Evolutionary conservation across 306 rosid species (phyloP).

Genomic region (Leucaena leucocephala): DNA sequence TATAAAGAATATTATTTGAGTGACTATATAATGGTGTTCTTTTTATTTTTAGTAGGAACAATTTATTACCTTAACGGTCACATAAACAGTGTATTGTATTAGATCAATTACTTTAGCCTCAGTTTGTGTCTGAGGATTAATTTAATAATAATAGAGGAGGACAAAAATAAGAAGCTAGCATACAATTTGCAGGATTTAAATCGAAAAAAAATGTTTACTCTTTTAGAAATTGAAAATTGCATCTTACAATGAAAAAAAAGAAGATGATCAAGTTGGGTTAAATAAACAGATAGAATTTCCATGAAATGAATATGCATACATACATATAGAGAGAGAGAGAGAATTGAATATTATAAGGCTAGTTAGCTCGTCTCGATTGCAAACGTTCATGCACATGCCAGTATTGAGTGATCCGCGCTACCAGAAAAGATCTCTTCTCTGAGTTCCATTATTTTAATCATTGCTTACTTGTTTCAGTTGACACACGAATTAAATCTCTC

Average conservation of each 20-base stretch:
- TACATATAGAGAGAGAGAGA: background rate
- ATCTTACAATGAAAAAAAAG: background rate
- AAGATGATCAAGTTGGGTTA: constrained; percentile 20
- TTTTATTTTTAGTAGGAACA: background rate
- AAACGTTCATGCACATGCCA: constrained; percentile 66
- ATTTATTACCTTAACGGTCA: background rate
- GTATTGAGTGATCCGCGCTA: constrained; percentile 53
- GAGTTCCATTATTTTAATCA: constrained; percentile 25
- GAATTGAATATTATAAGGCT: constrained; percentile 5
- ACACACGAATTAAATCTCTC: constrained; percentile 16
- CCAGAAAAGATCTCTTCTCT: constrained; percentile 41
- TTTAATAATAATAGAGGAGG: background rate
- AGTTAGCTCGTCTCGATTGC: constrained; percentile 42
- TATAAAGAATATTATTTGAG: background rate
- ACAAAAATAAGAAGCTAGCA: background rate
- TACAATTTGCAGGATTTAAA: background rate
- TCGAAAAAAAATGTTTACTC: background rate
- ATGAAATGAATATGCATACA: background rate
- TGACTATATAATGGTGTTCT: background rate
- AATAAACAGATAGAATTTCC: constrained; percentile 32
- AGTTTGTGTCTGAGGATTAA: background rate
- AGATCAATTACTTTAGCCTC: background rate
- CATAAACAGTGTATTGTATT: background rate
- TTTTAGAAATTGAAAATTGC: background rate
- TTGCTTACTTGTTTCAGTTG: background rate